Base-by-base conservation (phyloP, 23 red algal genomes). In the Cyanidioschyzon merolae region DNA sequence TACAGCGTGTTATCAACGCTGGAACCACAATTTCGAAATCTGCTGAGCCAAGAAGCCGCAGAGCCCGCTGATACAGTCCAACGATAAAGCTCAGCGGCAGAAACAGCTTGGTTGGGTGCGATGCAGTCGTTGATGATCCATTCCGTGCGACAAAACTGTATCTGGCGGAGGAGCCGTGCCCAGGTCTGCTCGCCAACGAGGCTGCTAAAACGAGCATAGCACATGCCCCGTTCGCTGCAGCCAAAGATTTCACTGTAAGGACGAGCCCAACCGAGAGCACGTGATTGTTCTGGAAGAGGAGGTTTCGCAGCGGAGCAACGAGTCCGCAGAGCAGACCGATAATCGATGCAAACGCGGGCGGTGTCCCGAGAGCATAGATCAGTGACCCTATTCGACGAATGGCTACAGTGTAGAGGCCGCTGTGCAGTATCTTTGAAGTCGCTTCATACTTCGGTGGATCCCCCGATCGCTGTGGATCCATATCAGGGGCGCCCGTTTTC, bases 281-380 rank as follows among this genome's bases (percentile, higher is more conserved):
- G 16, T 32, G 32, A 25, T 25, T 12, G 7, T 71, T 35, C 2
- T 3, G 3, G 29, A 27, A 71, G 2, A 71, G 29, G n/a, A 71
- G 32, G 3, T 3, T 3, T 32, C n/a, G n/a, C 63, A 71, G 63
- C 29, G 63, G 63, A 25, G 12, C 12, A 25, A 71, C 12, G 7
- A 35, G 32, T 17, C 63, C 63, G 3, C 7, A 3, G 12, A 35
- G n/a, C 12, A 71, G n/a, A 3, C 63, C 63, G 2, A 71, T 3
- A 25, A 71, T 25, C 12, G 63, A 71, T 71, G 63, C 63, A 25
- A 71, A 32, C 63, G 63, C 63, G 7, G 63, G 63, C 63, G 63
- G 63, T 35, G 63, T 71, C 63, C n/a, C 32, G 2, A 71, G 63
- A 7, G 63, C 63, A 7, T 71, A 7, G 12, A 35, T 7, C 12